These are phyloP conservation scores for Hygrophila difformis DNA, from an alignment of 257 asterid species.

Conservation along the genomic window DNA sequence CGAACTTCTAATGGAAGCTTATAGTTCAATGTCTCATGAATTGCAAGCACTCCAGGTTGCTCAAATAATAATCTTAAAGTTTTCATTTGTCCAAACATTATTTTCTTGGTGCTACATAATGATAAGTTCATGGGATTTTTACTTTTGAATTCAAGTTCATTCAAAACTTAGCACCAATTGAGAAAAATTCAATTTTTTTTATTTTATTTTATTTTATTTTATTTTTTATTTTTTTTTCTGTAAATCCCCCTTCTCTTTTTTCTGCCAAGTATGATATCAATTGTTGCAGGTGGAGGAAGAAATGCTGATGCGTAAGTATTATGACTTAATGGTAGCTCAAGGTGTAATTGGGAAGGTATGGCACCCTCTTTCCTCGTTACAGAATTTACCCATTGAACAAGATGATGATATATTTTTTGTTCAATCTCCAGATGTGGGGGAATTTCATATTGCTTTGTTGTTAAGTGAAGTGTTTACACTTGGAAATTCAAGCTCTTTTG, in stretches of 20 bases:
- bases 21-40: slow-evolving; percentile 65
- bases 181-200: too few species aligned
- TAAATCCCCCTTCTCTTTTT: neutral
- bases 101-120: neutral
- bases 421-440: too few species aligned
- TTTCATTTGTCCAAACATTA: too few species aligned
- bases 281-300: slow-evolving; percentile 71
- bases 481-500: too few species aligned
- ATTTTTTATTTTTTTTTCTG: too few species aligned
- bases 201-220: too few species aligned
- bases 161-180: too few species aligned
- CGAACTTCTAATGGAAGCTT: slow-evolving; percentile 55
- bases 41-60: slow-evolving; percentile 71
- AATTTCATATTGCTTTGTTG: too few species aligned
- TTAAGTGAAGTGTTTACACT: too few species aligned
- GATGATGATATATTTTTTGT: too few species aligned
- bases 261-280: neutral
- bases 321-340: slow-evolving; percentile 69
- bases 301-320: slow-evolving; percentile 86
- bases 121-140: neutral
- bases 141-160: slow-evolving; percentile 1
- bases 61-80: neutral
- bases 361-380: neutral
- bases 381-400: too few species aligned
- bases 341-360: slow-evolving; percentile 44